Base-by-base conservation (phyloP, 164 flowering plant genomes). In the Malania oleifera region DNA sequence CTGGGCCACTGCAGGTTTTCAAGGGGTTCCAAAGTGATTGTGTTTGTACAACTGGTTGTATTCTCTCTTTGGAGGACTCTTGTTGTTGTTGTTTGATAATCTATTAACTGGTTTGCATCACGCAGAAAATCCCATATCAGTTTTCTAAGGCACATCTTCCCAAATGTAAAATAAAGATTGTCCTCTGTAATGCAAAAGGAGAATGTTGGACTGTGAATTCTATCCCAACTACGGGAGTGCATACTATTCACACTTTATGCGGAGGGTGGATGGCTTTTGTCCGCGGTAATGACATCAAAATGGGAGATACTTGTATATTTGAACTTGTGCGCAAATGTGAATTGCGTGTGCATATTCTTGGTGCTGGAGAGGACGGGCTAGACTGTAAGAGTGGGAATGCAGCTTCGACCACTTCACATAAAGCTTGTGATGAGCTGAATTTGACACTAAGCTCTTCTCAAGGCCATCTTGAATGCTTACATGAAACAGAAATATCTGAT, bases 201-300 rank as follows among this genome's bases (percentile, higher is more conserved):
- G 70, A 67, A 38, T 46, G 65, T 57, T 84, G 86, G 86, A 76
- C 69, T 5, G 82, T 80, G 50, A 84, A 76, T 62, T 70, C 76
- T 14, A 60, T 73, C 43, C 67, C 84, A 40, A 66, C 80, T 40
- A 67, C 67, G 5, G 76, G 66, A 46, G 81, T 73, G 35, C 54
- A 73, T 46, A 77, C 79, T 17, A 62, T 70, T 57, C 82, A 74
- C 56, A 81, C 78, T 37, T 72, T 80, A 34, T 71, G 76, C 63
- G 81, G 79, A 31, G 85, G 85, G 7, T 81, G 85, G 85, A 70
- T 67, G 70, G 63, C 69, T 25, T 78, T 81, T 69, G 79, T 71
- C 27, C 68, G 69, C 12, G 81, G 51, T 28, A 78, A 78, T 52
- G 57, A 61, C 24, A 29, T 81, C 50, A 61, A 74, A 48, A 59